Evolutionary conservation across 2,329 filamentous ascomycete species (phyloP).

Genomic region (Nannizzia gypsea): DNA sequence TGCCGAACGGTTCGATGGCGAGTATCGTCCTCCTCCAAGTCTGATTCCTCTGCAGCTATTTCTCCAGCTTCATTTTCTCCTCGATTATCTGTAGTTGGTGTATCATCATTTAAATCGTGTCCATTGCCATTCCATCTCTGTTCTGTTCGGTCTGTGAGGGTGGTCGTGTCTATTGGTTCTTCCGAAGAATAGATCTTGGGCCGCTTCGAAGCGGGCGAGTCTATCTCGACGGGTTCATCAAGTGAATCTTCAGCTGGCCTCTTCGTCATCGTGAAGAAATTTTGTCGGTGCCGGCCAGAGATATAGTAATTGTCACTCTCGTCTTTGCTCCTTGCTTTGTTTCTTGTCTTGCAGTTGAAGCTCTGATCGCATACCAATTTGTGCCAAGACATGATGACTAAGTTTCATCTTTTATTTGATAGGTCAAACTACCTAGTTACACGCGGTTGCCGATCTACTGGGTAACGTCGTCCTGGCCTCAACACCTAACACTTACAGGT

Average conservation of each 20-base stretch:
- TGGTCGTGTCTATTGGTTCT: background rate
- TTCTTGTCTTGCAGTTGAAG: background rate
- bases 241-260: slow-evolving; percentile 35
- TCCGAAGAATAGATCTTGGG: slow-evolving; percentile 29
- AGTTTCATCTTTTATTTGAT: no score
- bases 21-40: slow-evolving; percentile 25
- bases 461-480: no score
- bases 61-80: slow-evolving; percentile 46
- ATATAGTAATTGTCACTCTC: background rate
- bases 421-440: no score
- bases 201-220: slow-evolving; percentile 37
- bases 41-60: slow-evolving; percentile 18
- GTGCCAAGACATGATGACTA: no score
- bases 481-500: no score
- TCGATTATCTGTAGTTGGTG: slow-evolving; percentile 56
- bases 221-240: slow-evolving; percentile 24
- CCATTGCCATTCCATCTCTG: slow-evolving; percentile 27
- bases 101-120: slow-evolving; percentile 25
- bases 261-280: slow-evolving; percentile 31
- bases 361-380: background rate
- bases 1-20: slow-evolving; percentile 45
- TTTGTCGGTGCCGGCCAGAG: background rate
- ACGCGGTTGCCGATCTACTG: no score
- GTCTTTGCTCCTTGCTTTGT: background rate
- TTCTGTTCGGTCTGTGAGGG: slow-evolving; percentile 13